phyloP scores from a whole-genome alignment of 2,329 filamentous ascomycete genomes.

The Parascedosporium putredinis region DNA sequence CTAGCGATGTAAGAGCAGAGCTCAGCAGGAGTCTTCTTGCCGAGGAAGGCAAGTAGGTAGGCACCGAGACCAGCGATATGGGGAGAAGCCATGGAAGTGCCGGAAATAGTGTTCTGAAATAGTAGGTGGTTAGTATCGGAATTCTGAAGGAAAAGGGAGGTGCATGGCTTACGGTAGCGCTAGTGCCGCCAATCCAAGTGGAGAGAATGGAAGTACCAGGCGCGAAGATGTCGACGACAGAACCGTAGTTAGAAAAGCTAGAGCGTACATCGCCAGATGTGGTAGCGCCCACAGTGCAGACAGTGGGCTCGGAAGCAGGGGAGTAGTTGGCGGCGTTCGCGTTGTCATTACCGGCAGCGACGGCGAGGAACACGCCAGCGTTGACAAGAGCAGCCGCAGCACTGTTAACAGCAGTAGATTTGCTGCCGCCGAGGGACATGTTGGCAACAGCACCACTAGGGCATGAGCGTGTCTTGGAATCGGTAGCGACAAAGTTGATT shows the following conservation, averaged over 20 bases:
- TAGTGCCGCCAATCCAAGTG: constrained; percentile 17
- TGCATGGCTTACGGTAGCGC: background rate
- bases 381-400: constrained; percentile 34
- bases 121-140: background rate
- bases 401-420: constrained; percentile 35
- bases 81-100: constrained; percentile 53
- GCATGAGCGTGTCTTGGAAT: constrained; percentile 21
- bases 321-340: constrained; percentile 24
- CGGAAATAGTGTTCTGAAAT: constrained; percentile 36
- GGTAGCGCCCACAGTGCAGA: constrained; percentile 23
- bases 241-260: constrained; percentile 35
- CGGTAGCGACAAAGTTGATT: constrained; percentile 25
- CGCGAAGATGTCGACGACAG: constrained; percentile 26
- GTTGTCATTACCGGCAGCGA: constrained; percentile 31
- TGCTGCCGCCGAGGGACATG: constrained; percentile 31
- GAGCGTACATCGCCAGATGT: constrained; percentile 25
- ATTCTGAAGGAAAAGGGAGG: background rate
- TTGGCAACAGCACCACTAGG: constrained; percentile 26
- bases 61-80: constrained; percentile 47
- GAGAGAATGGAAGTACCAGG: constrained; percentile 27
- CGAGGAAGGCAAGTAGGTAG: constrained; percentile 35
- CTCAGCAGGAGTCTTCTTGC: constrained; percentile 18
- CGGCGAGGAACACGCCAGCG: constrained; percentile 25
- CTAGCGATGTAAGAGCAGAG: constrained; percentile 31
- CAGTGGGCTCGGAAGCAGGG: constrained; percentile 21